Conservation (phyloP, 805 yeast genomes). For the Kodamaea hsintzibuensis region DNA sequence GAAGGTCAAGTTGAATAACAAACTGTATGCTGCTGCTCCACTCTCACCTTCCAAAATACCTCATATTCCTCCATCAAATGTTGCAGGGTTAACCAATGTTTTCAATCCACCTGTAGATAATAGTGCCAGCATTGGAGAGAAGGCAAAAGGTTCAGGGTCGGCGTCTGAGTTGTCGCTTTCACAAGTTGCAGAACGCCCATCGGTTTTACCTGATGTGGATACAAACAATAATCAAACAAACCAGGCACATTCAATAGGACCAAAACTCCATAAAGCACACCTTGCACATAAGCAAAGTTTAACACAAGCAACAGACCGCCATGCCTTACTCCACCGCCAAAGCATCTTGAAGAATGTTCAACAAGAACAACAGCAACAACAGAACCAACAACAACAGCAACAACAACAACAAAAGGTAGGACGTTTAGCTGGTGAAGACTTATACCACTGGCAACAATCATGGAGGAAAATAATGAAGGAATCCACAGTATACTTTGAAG, state of each 20-base stretch:
- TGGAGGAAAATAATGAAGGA: conserved; percentile 64
- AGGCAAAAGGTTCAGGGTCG: neutral
- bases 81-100: neutral
- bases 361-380: conserved; percentile 5
- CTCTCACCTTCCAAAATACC: conserved; percentile 7
- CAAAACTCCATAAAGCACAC: neutral
- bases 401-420: conserved; percentile 14
- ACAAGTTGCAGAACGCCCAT: neutral
- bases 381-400: neutral
- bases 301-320: neutral
- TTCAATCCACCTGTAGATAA: conserved; percentile 2
- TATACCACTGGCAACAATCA: conserved; percentile 61
- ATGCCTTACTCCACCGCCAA: conserved; percentile 4
- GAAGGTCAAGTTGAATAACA: conserved; percentile 25
- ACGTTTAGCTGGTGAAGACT: conserved; percentile 45
- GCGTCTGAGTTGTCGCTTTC: neutral
- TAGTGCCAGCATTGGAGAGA: neutral
- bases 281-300: neutral
- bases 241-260: conserved; percentile 1
- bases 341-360: conserved; percentile 1
- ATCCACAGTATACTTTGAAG: conserved; percentile 63
- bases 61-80: neutral
- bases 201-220: conserved; percentile 1
- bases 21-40: conserved; percentile 1
- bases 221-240: neutral